These are phyloP conservation scores for Canna indica DNA, from an alignment of 176 grass and related monocot genomes.

Conservation along the genomic window DNA sequence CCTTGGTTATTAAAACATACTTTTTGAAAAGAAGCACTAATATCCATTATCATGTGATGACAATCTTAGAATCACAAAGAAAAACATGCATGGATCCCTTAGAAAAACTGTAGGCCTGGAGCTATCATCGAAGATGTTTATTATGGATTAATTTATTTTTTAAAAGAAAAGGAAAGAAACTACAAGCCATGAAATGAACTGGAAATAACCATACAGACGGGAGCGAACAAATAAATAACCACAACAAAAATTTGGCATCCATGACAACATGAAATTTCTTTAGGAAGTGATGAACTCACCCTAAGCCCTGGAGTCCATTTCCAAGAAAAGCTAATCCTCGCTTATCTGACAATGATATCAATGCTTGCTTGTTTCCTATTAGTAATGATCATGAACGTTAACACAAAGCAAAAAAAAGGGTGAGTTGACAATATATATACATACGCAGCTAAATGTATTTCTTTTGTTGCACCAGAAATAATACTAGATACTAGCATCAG, in stretches of 20 bases:
- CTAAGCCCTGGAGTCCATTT: slow-evolving; percentile 48
- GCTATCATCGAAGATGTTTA: background rate
- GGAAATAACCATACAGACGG: background rate
- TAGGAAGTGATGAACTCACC: slow-evolving; percentile 25
- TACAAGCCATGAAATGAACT: background rate
- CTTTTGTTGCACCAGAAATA: background rate
- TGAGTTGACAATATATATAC: background rate
- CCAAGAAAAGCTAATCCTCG: slow-evolving; percentile 46
- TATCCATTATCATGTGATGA: too few species aligned
- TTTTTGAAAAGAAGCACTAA: too few species aligned
- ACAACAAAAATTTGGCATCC: background rate
- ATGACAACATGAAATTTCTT: background rate
- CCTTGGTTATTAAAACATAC: too few species aligned
- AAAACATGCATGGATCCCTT: background rate
- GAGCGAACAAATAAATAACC: background rate
- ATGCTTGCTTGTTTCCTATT: slow-evolving; percentile 41
- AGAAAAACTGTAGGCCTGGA: too few species aligned
- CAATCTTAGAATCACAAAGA: too few species aligned
- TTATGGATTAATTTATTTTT: background rate
- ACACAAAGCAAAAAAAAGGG: background rate
- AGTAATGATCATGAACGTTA: background rate
- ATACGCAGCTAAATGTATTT: background rate
- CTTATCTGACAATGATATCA: slow-evolving; percentile 63
- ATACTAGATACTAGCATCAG: background rate
- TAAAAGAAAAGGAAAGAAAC: background rate